Conservation (phyloP, 352 stramenopile species). For the Globisporangium canariense region DNA sequence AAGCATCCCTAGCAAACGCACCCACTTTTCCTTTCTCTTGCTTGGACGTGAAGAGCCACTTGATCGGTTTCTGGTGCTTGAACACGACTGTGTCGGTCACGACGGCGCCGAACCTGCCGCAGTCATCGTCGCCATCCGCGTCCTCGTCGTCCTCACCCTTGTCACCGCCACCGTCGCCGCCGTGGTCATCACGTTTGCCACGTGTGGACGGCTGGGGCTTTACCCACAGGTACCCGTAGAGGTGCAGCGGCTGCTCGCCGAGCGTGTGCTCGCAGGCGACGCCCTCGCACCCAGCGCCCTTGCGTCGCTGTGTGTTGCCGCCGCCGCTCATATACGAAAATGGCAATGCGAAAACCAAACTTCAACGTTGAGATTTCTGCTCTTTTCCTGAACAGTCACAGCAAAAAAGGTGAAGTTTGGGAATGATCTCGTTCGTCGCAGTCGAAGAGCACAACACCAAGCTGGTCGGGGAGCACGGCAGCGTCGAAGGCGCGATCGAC, state of each 20-base stretch:
- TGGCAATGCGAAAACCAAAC: constrained; percentile 1
- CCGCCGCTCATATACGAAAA: neutral
- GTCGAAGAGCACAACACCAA: constrained; percentile 37
- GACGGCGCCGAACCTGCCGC: constrained; percentile 38
- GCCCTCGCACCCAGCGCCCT: constrained; percentile 50
- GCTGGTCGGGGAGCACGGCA: constrained; percentile 49
- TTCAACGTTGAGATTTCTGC: neutral
- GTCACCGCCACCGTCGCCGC: neutral
- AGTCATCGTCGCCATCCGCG: constrained; percentile 12
- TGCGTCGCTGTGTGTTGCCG: constrained; percentile 20
- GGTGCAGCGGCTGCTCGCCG: constrained; percentile 53
- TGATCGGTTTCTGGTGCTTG: constrained; percentile 60
- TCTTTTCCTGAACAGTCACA: too few relatives aligned
- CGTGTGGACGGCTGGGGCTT: constrained; percentile 26
- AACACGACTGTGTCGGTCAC: constrained; percentile 71
- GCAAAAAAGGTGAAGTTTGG: too few relatives aligned
- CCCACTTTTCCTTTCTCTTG: constrained; percentile 61
- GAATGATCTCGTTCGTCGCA: too few relatives aligned
- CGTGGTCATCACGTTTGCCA: neutral
- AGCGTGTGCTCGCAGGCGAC: constrained; percentile 65
- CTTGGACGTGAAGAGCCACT: constrained; percentile 74
- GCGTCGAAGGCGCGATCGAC: constrained; percentile 58
- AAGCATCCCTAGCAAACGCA: neutral
- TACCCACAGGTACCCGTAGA: constrained; percentile 59
- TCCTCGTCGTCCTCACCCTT: neutral